Conservation (phyloP, 2,329 filamentous ascomycete species). For the Escovopsis sp. region DNA sequence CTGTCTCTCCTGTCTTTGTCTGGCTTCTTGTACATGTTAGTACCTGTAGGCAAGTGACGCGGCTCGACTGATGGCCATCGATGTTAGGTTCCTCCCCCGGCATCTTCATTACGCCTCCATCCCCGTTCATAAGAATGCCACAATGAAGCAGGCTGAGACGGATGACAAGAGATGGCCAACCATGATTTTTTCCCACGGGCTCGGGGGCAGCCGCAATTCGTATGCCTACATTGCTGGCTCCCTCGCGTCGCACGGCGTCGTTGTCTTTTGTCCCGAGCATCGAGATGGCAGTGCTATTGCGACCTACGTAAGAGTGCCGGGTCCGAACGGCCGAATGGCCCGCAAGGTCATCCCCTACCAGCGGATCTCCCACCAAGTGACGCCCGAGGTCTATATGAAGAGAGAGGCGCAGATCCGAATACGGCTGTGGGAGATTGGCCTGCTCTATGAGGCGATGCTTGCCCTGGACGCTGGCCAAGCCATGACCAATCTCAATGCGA, state of each 20-base stretch:
- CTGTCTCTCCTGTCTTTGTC: too few species aligned
- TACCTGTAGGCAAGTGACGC: background rate
- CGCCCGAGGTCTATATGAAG: conserved; percentile 48
- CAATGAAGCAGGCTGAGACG: conserved; percentile 36
- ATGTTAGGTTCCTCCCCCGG: conserved; percentile 47
- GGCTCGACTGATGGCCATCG: background rate
- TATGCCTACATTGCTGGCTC: conserved; percentile 75
- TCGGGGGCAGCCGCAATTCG: conserved; percentile 67
- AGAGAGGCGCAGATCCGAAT: conserved; percentile 61
- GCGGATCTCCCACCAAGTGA: conserved; percentile 46
- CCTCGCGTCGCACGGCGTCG: conserved; percentile 64
- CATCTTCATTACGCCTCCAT: conserved; percentile 61
- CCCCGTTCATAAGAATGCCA: conserved; percentile 57
- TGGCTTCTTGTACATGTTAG: background rate
- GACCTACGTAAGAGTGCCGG: conserved; percentile 52
- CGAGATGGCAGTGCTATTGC: conserved; percentile 67
- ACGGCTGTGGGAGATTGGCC: conserved; percentile 63
- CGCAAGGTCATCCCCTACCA: conserved; percentile 31
- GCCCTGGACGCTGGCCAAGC: conserved; percentile 44
- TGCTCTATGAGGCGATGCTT: conserved; percentile 53
- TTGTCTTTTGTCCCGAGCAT: conserved; percentile 72
- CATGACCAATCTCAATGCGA: conserved; percentile 39
- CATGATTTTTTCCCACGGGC: conserved; percentile 73
- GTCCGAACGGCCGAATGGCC: conserved; percentile 22
- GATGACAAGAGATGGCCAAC: conserved; percentile 54